These are phyloP conservation scores for Fusarium udum DNA, from an alignment of 2,329 filamentous ascomycete genomes.

Conservation along the genomic window DNA sequence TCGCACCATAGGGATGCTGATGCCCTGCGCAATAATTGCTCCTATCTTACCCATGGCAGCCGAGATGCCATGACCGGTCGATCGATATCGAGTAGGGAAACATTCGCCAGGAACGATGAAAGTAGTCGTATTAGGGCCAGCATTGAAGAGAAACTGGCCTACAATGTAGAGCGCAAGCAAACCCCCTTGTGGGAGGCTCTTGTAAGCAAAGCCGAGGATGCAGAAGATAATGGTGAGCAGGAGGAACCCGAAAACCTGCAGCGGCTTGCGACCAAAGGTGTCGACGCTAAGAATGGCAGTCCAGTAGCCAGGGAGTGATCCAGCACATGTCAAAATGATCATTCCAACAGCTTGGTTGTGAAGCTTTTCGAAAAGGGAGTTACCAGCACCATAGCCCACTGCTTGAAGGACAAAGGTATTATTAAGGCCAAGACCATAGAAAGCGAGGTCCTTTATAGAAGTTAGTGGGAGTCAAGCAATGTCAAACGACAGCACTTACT, in stretches of 20 bases:
- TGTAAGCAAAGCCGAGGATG: slow-evolving; percentile 68
- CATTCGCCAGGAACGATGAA: slow-evolving; percentile 73
- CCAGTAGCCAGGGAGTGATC: slow-evolving; percentile 84
- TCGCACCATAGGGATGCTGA: slow-evolving; percentile 70
- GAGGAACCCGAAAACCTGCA: slow-evolving; percentile 72
- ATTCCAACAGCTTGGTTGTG: slow-evolving; percentile 80
- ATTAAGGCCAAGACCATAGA: slow-evolving; percentile 79
- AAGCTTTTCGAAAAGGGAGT: slow-evolving; percentile 73
- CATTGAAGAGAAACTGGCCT: slow-evolving; percentile 74
- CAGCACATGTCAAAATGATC: slow-evolving; percentile 79
- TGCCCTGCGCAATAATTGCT: slow-evolving; percentile 72
- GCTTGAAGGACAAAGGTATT: slow-evolving; percentile 75
- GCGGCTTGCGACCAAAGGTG: slow-evolving; percentile 78
- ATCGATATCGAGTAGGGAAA: slow-evolving; percentile 71
- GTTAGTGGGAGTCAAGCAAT: slow-evolving; percentile 1
- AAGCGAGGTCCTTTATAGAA: slow-evolving; percentile 66
- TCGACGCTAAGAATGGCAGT: slow-evolving; percentile 78
- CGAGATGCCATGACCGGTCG: slow-evolving; percentile 70
- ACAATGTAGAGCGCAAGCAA: slow-evolving; percentile 71
- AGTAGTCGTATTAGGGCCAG: slow-evolving; percentile 72
- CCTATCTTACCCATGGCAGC: slow-evolving; percentile 75
- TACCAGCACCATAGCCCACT: slow-evolving; percentile 74
- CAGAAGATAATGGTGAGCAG: slow-evolving; percentile 70
- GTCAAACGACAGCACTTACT: slow-evolving; percentile 44
- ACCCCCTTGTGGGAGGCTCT: slow-evolving; percentile 56